Base-by-base conservation (phyloP, 163 green algal genomes). In the Coccomyxa subellipsoidea region DNA sequence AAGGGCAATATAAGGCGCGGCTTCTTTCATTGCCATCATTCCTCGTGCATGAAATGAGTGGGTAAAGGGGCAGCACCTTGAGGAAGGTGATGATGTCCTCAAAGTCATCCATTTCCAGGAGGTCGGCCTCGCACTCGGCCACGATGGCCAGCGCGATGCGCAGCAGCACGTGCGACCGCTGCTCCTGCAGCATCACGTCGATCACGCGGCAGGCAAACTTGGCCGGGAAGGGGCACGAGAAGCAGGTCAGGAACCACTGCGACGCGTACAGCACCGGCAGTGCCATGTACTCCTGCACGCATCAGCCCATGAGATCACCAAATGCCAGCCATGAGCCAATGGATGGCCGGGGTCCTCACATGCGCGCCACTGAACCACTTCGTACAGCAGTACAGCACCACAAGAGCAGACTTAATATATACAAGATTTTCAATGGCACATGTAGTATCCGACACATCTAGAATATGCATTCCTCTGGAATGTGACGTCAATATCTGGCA, bases 231-330 rank as follows among this genome's bases (percentile, higher is more conserved):
- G 95, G 93, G 85, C 91, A 95, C 25, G 93, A 87, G 80, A 95
- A 98, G 70, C 84, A 79, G 29, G 94, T 97, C 80, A 98, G 93
- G 38, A 98, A 89, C 95, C 95, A 98, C 87, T 97, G 93, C 38
- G 82, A 91, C 4, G 92, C 91, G 81, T 96, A 98, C 72, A 98
- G 87, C 80, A 96, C 91, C 0, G 93, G 87, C 2, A 92, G 86
- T 77, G 95, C 89, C 34, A 89, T 89, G 54, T 89, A 83, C 7
- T 80, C 84, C 88, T 97, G 84, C 79, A 92, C 77, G 21, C 23
- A n/a, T n/a, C n/a, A n/a, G n/a, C n/a, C n/a, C n/a, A n/a, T 76
- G 6, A 15, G 69, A 39, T 8, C 69, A 76, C 31, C 21, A 59
- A 6, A 59, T 59, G 47, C 47, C 47, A 54, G 40, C 40, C 40